phyloP scores from a whole-genome alignment of 2,329 filamentous ascomycete species.

The Thielaviopsis cerberus region DNA sequence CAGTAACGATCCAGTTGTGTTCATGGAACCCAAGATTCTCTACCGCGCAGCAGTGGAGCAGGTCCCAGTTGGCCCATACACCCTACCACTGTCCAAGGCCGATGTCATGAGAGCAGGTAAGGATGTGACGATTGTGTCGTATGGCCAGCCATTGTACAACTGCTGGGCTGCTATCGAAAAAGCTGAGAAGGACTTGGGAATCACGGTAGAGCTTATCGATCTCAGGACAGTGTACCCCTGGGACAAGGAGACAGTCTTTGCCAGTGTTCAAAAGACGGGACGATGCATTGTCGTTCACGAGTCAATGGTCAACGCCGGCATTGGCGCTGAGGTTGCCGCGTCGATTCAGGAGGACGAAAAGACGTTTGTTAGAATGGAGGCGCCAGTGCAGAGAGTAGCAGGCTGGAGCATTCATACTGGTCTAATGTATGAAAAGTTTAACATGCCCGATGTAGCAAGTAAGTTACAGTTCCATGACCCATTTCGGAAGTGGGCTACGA shows the following conservation, averaged over 20 bases:
- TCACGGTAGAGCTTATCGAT: slow-evolving; percentile 72
- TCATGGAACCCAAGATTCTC: slow-evolving; percentile 86
- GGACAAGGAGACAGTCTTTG: slow-evolving; percentile 64
- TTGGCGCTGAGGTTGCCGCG: slow-evolving; percentile 76
- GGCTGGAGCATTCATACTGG: slow-evolving; percentile 81
- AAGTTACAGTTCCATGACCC: slow-evolving; percentile 25
- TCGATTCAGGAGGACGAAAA: slow-evolving; percentile 60
- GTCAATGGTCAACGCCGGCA: slow-evolving; percentile 74
- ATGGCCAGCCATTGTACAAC: slow-evolving; percentile 75
- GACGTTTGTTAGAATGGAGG: slow-evolving; percentile 68
- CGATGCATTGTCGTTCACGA: slow-evolving; percentile 79
- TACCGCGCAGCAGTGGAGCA: slow-evolving; percentile 86
- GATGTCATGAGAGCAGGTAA: slow-evolving; percentile 66
- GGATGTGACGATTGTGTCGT: slow-evolving; percentile 69
- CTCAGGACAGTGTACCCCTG: slow-evolving; percentile 78
- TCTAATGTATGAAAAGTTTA: slow-evolving; percentile 60
- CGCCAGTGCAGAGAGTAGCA: slow-evolving; percentile 66
- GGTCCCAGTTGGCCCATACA: slow-evolving; percentile 63
- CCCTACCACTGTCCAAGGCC: slow-evolving; percentile 69
- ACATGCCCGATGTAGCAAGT: slow-evolving; percentile 75
- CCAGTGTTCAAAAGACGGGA: slow-evolving; percentile 75
- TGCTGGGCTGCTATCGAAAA: slow-evolving; percentile 60
- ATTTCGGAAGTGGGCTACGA: not conserved
- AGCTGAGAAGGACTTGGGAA: slow-evolving; percentile 55
- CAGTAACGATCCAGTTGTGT: slow-evolving; percentile 72